phyloP scores from a whole-genome alignment of 371 early-diverging fungal species.

The Zopfochytrium polystomum region DNA sequence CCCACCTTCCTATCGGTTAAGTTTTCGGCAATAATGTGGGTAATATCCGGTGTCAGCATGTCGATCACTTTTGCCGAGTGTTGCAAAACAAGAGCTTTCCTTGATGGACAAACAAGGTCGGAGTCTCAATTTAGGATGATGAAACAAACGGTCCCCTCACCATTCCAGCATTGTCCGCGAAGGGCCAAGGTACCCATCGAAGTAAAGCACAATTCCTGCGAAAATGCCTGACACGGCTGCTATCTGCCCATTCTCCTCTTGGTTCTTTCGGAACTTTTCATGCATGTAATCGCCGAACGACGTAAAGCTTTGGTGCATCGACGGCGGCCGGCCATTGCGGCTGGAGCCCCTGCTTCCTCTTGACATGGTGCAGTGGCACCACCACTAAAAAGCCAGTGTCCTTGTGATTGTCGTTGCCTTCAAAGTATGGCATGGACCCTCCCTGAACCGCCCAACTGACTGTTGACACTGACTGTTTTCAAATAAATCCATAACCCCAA shows the following conservation, averaged over 20 bases:
- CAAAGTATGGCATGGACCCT: too few species aligned
- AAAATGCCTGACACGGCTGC: constrained; percentile 19
- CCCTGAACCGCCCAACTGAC: too few species aligned
- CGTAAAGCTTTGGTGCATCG: too few species aligned
- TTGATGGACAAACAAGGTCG: too few species aligned
- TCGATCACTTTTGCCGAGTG: constrained; percentile 38
- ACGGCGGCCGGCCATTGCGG: too few species aligned
- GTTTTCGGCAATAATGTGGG: constrained; percentile 43
- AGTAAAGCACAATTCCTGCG: constrained; percentile 25
- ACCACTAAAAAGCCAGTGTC: too few species aligned
- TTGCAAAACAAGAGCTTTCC: constrained; percentile 18
- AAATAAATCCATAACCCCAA: too few species aligned
- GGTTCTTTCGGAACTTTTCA: constrained; percentile 33
- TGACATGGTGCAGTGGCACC: too few species aligned
- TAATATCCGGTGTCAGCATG: constrained; percentile 28
- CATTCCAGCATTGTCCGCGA: constrained; percentile 8
- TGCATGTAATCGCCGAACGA: constrained; percentile 32
- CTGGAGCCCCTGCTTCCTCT: too few species aligned
- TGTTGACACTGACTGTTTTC: too few species aligned
- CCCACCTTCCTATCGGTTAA: constrained; percentile 38
- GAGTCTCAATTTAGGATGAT: neutral
- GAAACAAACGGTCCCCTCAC: constrained; percentile 10
- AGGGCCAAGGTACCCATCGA: constrained; percentile 35
- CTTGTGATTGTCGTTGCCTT: too few species aligned
- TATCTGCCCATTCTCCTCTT: constrained; percentile 17